These are phyloP conservation scores for Rubia tinctorum DNA, from an alignment of 305 asterid species.

Conservation along the genomic window DNA sequence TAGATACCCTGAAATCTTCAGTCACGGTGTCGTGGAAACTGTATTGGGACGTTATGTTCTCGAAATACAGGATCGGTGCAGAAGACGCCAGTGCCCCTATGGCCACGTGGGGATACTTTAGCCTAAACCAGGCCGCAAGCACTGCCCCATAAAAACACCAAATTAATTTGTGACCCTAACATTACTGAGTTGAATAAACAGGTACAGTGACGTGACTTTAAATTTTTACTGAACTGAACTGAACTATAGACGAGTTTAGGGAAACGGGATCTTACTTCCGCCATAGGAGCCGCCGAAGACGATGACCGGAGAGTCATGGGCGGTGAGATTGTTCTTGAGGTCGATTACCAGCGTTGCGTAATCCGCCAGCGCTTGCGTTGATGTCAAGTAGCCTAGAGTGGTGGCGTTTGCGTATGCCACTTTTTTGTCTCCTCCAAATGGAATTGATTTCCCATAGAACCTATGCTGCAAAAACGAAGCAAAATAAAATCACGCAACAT, in stretches of 20 bases:
- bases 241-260: no score
- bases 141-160: constrained; percentile 37
- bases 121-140: constrained; percentile 96
- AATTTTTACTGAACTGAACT: no score
- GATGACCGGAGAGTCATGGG: constrained; percentile 62
- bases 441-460: constrained; percentile 77
- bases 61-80: constrained; percentile 85
- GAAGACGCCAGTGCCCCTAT: constrained; percentile 92
- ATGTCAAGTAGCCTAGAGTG: constrained; percentile 71
- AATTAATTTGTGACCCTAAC: no score
- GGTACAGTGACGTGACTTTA: no score
- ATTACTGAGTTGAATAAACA: no score
- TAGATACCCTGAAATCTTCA: constrained; percentile 66
- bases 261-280: constrained; percentile 47
- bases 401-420: constrained; percentile 57
- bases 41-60: constrained; percentile 69
- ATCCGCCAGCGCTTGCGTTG: constrained; percentile 87
- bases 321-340: constrained; percentile 61
- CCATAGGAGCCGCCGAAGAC: constrained; percentile 94
- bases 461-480: constrained; percentile 57
- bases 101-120: constrained; percentile 82
- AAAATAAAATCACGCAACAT: no score
- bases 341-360: constrained; percentile 72
- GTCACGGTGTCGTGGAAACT: constrained; percentile 65
- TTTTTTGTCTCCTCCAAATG: constrained; percentile 54